Conservation (phyloP, 495 filamentous ascomycete species). For the Patellaria atrata region DNA sequence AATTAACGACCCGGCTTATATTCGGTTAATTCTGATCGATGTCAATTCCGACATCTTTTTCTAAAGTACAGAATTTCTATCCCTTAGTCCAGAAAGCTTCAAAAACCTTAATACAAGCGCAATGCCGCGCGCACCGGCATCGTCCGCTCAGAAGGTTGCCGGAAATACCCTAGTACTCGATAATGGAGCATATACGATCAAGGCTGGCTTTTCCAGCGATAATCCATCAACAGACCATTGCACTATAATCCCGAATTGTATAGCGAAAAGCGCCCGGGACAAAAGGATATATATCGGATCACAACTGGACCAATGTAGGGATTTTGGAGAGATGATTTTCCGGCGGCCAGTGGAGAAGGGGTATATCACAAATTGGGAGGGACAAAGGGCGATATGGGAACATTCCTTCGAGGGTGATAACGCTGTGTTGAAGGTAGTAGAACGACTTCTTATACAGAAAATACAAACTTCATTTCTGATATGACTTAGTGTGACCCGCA, state of each 20-base stretch:
- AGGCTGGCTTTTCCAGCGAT: slow-evolving; percentile 63
- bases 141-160: too few relatives aligned
- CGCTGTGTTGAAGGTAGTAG: slow-evolving; percentile 35
- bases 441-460: background rate
- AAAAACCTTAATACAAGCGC: too few relatives aligned
- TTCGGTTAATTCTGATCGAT: too few relatives aligned
- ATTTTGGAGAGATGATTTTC: slow-evolving; percentile 82
- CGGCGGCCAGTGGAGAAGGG: slow-evolving; percentile 90
- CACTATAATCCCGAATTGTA: slow-evolving; percentile 67
- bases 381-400: slow-evolving; percentile 92
- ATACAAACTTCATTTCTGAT: background rate
- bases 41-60: too few relatives aligned
- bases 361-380: slow-evolving; percentile 93
- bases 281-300: slow-evolving; percentile 64
- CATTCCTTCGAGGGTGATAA: slow-evolving; percentile 69
- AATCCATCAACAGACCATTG: slow-evolving; percentile 33
- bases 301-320: slow-evolving; percentile 63
- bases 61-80: too few relatives aligned
- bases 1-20: too few relatives aligned
- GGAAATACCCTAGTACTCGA: slow-evolving; percentile 72
- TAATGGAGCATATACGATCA: slow-evolving; percentile 88
- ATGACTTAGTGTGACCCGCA: slow-evolving; percentile 49
- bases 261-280: slow-evolving; percentile 62
- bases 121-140: too few relatives aligned
- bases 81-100: too few relatives aligned